Base-by-base conservation (phyloP, 2,329 filamentous ascomycete species). In the Thermothelomyces thermophilus region DNA sequence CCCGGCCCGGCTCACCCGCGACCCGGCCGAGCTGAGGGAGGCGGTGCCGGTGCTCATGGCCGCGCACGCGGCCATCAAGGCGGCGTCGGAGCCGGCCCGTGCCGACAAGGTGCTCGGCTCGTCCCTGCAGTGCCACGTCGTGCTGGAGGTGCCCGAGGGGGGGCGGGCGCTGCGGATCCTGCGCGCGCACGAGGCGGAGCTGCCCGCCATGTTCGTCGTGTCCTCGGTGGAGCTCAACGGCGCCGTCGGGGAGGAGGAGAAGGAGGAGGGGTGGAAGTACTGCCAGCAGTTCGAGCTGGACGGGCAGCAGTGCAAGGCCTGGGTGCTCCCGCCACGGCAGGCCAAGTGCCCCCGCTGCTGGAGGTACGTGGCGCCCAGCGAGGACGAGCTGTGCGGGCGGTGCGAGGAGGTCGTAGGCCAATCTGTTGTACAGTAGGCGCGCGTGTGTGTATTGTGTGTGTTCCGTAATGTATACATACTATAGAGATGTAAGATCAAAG, bases 321-420 rank as follows among this genome's bases (percentile, higher is more conserved):
- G 69, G 56, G 72, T 76, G 19, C 57, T 74, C 44, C 74, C 78
- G 50, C 78, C 78, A 1, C 64, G 60, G 58, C 61, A 73, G 11
- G 69, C 74, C 41, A 98, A 97, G 67, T 98, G 93, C 65, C 75
- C 80, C 1, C 76, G 93, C 44, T 98, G 93, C 69, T 98, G 93
- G 93, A 80, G 86, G 54, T 95, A 88, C 66, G 75, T 86, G 20
- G 83, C 86, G n/a, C 72, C 77, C n/a, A 68, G 69, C 41, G 75
- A 84, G 58, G 80, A 86, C 16, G 66, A 71, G 34, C 69, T 95
- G 16, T 97, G 91, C 66, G 68, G 67, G 42, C 74, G 89, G 62
- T 97, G 91, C 65, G 80, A 83, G 26, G 76, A 80, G 11, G 79
- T 84, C 31, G 76, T 91, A 14, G 60, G 46, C 3, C 52, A 49